Evolutionary conservation across 441 rosid genomes (phyloP), one percentile per base, ranked within the genome.

Genomic region (Daphne laureola): DNA sequence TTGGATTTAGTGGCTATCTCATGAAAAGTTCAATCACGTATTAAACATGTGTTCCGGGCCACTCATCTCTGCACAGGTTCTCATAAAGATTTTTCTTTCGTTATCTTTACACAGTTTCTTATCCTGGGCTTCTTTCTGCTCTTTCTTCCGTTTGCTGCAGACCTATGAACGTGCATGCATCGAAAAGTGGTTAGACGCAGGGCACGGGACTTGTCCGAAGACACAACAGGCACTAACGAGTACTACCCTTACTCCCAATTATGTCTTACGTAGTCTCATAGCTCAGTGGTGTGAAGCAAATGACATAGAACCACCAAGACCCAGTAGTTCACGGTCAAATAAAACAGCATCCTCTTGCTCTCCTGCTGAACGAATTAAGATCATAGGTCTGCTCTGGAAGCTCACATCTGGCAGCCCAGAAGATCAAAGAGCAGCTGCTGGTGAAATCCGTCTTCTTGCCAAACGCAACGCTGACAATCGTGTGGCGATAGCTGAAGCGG

Each of bases 241-340:
- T 67, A 70, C 74, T 51, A 76, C 75, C 14, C 76, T 86, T 51
- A 92, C 98, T 6, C 90, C 96, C 7, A 92, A 92, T 69, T 92
- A 76, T 57, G 96, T 78, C 46, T 78, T 92, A 42, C 95, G 95
- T 38, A 92, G 95, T 69, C 90, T 92, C 52, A 92, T 92, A 68
- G 90, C 90, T 42, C 96, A 89, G 58, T 92, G 98, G 98, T 88
- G 98, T 14, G 98, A 86, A 64, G 76, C 84, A 54, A 86, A 92
- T 55, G 92, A 86, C 56, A 79, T 88, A 5, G 91, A 92, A 71
- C 84, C 94, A 54, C 96, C 96, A 17, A 77, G 91, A 35, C 83
- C 87, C 16, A 78, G 90, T 65, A 79, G 75, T 64, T 75, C 83
- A 23, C 79, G 76, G 63, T 81, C 91, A 17, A 73, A 73, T 58